Base-by-base conservation (phyloP, 2,329 filamentous ascomycete species). In the Pezicula radicicola region DNA sequence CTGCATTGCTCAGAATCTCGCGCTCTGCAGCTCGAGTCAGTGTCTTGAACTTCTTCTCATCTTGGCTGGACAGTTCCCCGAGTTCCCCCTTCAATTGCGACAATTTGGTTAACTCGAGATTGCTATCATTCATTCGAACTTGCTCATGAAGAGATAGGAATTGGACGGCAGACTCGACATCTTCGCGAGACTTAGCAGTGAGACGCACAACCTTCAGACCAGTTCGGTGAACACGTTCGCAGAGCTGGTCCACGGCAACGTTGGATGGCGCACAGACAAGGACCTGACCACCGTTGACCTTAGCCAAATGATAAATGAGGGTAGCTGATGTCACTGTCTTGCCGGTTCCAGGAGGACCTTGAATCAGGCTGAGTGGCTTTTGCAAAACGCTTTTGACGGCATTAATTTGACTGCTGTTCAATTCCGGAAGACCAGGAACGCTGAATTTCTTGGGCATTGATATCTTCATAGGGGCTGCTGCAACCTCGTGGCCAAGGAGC, bases 321-420 rank as follows among this genome's bases (percentile, higher is more conserved):
- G 94, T 99, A 33, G 94, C 94, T 35, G 94, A 99, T 15, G 94
- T 99, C 53, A 99, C 94, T 0, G 94, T 99, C 79, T 99, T 99
- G 66, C 94, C 94, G 4, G 94, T 99, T 67, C 94, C 94, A 0
- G 94, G 94, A 54, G 94, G 94, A 0, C 94, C 94, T 70, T 99
- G 94, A 54, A 99, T 99, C 65, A 99, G 79, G 70, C 91, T 97
- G 45, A 99, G 78, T 16, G 94, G 94, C 62, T 93, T 94, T 64
- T 95, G 91, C 36, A 99, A 75, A 25, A 97, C 94, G 56, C 89
- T 92, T 74, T 95, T 97, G 63, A 99, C 96, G 19, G 94, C 94
- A 60, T 90, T 92, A 66, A 97, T 93, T 70, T 99, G 94, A 73
- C 92, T 97, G 63, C 86, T 84, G 72, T 99, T 99, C 53, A 99